phyloP scores from a whole-genome alignment of 2,329 filamentous ascomycete species.

The Arthrobotrys sinensis region DNA sequence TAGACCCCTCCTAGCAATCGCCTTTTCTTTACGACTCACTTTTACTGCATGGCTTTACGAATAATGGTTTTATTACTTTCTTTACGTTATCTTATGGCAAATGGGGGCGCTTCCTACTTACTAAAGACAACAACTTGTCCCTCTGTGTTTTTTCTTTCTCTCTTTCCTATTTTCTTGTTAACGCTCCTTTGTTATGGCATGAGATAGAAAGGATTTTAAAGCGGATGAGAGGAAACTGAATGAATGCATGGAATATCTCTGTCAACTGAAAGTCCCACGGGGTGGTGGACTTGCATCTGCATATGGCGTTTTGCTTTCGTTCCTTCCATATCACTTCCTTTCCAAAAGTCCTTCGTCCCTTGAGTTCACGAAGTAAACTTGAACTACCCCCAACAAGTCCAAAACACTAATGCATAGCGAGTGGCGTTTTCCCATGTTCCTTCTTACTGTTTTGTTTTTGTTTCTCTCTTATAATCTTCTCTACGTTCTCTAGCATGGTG shows the following conservation, averaged over 20 bases:
- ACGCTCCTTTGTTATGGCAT: conserved; percentile 7
- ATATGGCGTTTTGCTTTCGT: conserved; percentile 37
- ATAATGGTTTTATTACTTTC: conserved; percentile 13
- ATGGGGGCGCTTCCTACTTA: neutral
- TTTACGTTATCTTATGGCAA: neutral
- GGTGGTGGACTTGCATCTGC: conserved; percentile 9
- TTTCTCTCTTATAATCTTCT: neutral
- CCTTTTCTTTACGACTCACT: neutral
- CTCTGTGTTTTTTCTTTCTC: neutral
- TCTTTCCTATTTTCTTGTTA: neutral
- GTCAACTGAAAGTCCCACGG: conserved; percentile 1
- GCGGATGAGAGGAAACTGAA: neutral
- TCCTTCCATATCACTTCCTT: neutral
- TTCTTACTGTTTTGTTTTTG: neutral
- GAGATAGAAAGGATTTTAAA: neutral
- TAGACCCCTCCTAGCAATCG: neutral
- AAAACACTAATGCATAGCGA: conserved; percentile 51
- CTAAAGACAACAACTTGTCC: neutral
- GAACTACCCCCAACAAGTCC: neutral
- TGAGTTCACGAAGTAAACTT: neutral
- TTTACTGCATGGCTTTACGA: neutral
- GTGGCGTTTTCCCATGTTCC: conserved; percentile 29
- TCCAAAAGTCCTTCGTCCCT: neutral
- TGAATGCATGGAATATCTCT: conserved; percentile 10
- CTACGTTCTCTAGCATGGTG: conserved; percentile 28